Conservation (phyloP, 2,329 filamentous ascomycete species). For the Colletotrichum euphorbiae region DNA sequence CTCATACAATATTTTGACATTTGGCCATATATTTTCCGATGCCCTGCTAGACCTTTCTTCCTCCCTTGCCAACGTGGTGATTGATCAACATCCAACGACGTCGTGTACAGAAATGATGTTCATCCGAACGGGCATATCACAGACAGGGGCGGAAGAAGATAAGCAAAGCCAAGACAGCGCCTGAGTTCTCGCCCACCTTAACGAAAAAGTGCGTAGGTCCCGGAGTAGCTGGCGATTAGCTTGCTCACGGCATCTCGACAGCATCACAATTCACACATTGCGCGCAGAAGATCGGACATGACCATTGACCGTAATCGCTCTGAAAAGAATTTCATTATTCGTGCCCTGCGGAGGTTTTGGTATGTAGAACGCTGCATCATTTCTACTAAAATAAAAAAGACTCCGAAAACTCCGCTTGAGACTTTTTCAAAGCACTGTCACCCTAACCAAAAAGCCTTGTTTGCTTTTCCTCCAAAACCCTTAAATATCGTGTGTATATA, state of each 20-base stretch:
- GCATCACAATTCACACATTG: not conserved
- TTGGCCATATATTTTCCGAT: too few species aligned
- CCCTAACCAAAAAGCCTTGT: slow-evolving; percentile 18
- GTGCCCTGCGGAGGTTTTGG: slow-evolving; percentile 22
- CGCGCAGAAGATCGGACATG: slow-evolving; percentile 1
- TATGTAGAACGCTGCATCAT: slow-evolving; percentile 37
- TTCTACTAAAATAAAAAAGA: slow-evolving; percentile 12
- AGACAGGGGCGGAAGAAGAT: too few species aligned
- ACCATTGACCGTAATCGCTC: not conserved
- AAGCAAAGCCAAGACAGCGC: too few species aligned
- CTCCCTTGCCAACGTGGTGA: too few species aligned
- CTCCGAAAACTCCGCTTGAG: slow-evolving; percentile 37
- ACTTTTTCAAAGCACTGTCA: slow-evolving; percentile 31
- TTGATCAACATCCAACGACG: too few species aligned
- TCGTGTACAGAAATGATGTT: too few species aligned
- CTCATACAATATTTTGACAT: too few species aligned
- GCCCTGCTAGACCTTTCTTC: too few species aligned
- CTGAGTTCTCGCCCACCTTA: too few species aligned
- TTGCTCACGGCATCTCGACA: not conserved
- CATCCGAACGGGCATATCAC: too few species aligned
- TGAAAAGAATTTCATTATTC: slow-evolving; percentile 17
- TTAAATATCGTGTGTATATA: slow-evolving; percentile 12
- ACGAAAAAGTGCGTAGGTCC: too few species aligned
- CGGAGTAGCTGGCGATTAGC: too few species aligned
- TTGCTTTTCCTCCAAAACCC: slow-evolving; percentile 2